Base-by-base conservation (phyloP, 352 stramenopile genomes). In the Pythium folliculosum region DNA sequence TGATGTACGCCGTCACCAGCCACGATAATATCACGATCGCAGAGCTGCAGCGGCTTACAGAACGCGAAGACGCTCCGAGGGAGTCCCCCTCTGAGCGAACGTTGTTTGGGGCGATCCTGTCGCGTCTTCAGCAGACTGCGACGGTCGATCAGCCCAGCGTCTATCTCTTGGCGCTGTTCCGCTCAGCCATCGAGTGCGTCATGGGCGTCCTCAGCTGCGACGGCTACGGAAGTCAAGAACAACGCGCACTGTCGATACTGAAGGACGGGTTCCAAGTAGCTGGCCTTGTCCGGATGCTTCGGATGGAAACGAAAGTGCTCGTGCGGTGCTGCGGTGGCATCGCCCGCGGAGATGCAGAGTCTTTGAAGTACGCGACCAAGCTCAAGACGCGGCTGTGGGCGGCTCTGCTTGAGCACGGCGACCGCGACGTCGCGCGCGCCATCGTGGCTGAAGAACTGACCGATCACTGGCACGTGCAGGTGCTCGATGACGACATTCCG, bases 301-400 rank as follows among this genome's bases (percentile, higher is more conserved):
- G 40, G 1, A 50, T 45, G 16, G 63, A 70, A 19, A 27, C 47
- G 19, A 16, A 10, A 6, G n/a, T 17, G 7, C 32, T 69, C 23
- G 43, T 45, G 25, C 43, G 49, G 19, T 60, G 60, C 38, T 53
- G 60, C 27, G 37, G 49, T 32, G 21, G 17, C 12, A 13, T 40
- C 35, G 10, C 35, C 1, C 8, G 12, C 35, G 35, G 35, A 40
- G 12, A 47, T 13, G 7, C 40, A 0, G 14, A 8, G 40, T 47
- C 40, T 19, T 2, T 69, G 1, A 32, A 8, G 21, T 69, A 60
- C 50, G 47, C 35, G 1, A 14, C 50, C 1, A 37, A 35, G 1
- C 19, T 43, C 6, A 65, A 71, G 30, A 50, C 22, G n/a, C 21
- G 64, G n/a, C 56, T 71, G 7, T 71, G 64, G 64, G 27, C 53